These are phyloP conservation scores for Mangifera indica DNA, from an alignment of 345 rosid genomes.

Conservation along the genomic window DNA sequence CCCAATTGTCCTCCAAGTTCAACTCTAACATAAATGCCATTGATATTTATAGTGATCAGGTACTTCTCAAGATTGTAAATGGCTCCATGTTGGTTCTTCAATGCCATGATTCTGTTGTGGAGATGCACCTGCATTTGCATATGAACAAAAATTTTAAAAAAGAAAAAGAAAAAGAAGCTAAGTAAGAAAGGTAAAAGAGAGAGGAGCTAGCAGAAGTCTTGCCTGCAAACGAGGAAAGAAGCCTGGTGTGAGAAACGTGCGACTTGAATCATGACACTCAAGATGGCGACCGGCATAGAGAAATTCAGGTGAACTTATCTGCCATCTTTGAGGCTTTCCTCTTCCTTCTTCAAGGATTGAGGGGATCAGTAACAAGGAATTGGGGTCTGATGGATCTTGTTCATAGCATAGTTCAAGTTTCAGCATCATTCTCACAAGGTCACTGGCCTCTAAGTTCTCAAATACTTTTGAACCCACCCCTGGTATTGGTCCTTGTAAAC, in stretches of 20 bases:
- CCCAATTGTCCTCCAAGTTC: conserved; percentile 95
- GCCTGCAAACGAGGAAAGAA: conserved; percentile 95
- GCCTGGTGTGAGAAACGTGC: conserved; percentile 83
- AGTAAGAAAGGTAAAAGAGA: not conserved
- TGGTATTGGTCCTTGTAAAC: conserved; percentile 79
- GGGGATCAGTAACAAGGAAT: conserved; percentile 70
- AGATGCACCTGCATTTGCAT: conserved; percentile 69
- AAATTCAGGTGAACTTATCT: conserved; percentile 47
- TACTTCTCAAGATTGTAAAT: conserved; percentile 80
- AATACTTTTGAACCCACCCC: conserved; percentile 83
- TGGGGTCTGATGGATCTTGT: conserved; percentile 70
- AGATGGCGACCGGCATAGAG: conserved; percentile 85
- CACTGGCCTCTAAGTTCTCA: conserved; percentile 67
- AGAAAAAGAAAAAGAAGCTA: not conserved
- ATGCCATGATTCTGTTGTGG: conserved; percentile 66
- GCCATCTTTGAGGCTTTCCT: conserved; percentile 89
- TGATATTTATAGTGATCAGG: conserved; percentile 70
- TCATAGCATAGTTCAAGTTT: conserved; percentile 80
- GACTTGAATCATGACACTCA: conserved; percentile 86
- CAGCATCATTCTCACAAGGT: conserved; percentile 80
- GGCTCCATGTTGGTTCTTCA: conserved; percentile 85
- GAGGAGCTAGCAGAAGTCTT: conserved; percentile 21
- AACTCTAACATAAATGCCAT: conserved; percentile 72
- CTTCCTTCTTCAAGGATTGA: conserved; percentile 94
- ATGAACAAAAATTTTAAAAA: conserved; percentile 10